Evolutionary conservation across 768 basidiomycete genomes (phyloP).

Genomic region (Podaxis carcinomalis): DNA sequence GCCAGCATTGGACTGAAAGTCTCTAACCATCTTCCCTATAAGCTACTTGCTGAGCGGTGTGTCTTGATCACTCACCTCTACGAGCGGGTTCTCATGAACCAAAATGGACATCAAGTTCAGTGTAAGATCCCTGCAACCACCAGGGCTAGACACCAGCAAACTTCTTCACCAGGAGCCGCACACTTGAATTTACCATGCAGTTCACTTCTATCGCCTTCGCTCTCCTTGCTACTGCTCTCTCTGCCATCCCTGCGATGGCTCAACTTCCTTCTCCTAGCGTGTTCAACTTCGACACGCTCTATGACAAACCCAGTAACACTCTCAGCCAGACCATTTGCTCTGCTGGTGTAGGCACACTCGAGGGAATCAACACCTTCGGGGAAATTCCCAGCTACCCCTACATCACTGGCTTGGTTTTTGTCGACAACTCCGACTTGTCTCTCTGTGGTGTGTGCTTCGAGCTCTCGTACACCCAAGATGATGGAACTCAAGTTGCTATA

Average conservation of each 20-base stretch:
- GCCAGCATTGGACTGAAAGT: too few species aligned
- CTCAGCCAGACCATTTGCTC: conserved; percentile 6
- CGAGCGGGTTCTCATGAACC: neutral
- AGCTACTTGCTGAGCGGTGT: neutral
- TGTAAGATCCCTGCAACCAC: neutral
- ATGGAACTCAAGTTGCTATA: neutral
- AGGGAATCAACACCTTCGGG: conserved; percentile 11
- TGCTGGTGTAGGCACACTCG: neutral
- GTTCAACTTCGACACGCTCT: neutral
- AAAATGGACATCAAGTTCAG: neutral
- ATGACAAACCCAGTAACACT: neutral
- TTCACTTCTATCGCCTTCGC: neutral
- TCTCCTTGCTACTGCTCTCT: neutral
- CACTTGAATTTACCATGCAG: neutral
- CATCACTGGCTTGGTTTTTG: conserved; percentile 1
- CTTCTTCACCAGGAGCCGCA: neutral
- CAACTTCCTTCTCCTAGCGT: neutral
- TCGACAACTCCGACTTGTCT: conserved; percentile 6
- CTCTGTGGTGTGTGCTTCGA: conserved; percentile 9
- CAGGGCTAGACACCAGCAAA: neutral
- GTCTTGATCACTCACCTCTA: neutral
- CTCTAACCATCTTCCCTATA: neutral
- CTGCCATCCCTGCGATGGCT: neutral
- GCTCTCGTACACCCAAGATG: neutral
- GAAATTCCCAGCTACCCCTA: conserved; percentile 9